Conservation (phyloP, 805 yeast genomes). For the Monosporozyma yasuniensis region DNA sequence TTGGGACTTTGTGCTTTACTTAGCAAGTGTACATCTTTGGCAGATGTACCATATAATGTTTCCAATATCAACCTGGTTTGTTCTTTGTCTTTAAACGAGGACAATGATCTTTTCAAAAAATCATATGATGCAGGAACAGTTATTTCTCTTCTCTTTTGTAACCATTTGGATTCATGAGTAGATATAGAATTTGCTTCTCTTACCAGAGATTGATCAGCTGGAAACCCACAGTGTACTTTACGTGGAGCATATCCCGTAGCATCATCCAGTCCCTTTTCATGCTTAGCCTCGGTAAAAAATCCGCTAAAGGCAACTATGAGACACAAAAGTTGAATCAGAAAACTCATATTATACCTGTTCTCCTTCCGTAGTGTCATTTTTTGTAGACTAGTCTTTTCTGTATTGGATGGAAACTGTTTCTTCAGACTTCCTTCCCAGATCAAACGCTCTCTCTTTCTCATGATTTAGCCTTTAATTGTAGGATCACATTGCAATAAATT, state of each 20-base stretch:
- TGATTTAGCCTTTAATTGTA: too few species aligned
- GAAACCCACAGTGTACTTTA: slow-evolving; percentile 1
- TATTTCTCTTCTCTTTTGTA: slow-evolving; percentile 36
- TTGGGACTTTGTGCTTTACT: slow-evolving; percentile 27
- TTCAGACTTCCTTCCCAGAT: not conserved
- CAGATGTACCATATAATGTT: slow-evolving; percentile 9
- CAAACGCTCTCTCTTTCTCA: not conserved
- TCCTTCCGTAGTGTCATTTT: not conserved
- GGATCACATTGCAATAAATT: not conserved
- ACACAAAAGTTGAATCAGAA: not conserved
- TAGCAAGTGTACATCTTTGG: too few species aligned
- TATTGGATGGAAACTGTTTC: not conserved
- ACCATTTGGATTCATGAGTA: slow-evolving; percentile 41
- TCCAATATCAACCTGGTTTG: not conserved
- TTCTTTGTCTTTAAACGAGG: slow-evolving; percentile 5
- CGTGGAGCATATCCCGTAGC: slow-evolving; percentile 6
- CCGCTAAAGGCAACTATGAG: not conserved
- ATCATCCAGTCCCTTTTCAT: not conserved
- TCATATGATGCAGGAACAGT: slow-evolving; percentile 37
- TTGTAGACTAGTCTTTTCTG: not conserved
- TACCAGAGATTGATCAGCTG: not conserved
- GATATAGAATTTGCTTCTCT: slow-evolving; percentile 29
- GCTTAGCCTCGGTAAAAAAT: not conserved
- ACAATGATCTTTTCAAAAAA: slow-evolving; percentile 37
- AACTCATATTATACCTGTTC: not conserved